Conservation (phyloP, 2,329 filamentous ascomycete genomes). For the Sclerotinia subarctica region DNA sequence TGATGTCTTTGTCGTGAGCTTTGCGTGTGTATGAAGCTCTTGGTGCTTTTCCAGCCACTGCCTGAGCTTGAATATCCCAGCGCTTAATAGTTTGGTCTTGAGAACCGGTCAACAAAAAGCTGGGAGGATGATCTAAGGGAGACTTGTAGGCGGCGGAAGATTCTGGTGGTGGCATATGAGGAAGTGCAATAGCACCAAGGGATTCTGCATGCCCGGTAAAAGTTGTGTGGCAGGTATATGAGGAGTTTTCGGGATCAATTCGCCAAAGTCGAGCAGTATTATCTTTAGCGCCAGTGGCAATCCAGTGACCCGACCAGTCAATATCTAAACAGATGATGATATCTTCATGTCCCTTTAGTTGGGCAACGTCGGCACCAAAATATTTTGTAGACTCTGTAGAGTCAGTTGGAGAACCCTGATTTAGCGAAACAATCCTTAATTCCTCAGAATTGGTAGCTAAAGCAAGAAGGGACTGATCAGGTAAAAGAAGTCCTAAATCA, state of each 20-base stretch:
- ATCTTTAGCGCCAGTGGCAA: conserved; percentile 94
- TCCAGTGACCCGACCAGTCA: conserved; percentile 96
- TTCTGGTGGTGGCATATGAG: conserved; percentile 63
- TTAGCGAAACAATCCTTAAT: conserved; percentile 77
- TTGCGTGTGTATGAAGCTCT: conserved; percentile 82
- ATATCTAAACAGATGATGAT: conserved; percentile 93
- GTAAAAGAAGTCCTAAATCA: conserved; percentile 81
- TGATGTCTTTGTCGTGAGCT: conserved; percentile 98
- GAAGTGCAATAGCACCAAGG: conserved; percentile 81
- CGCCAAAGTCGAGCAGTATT: conserved; percentile 91
- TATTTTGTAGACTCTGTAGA: conserved; percentile 49
- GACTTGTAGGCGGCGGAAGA: conserved; percentile 68
- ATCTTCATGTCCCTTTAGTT: conserved; percentile 87
- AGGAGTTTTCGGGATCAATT: conserved; percentile 70
- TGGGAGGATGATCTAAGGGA: conserved; percentile 75
- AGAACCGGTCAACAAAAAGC: conserved; percentile 85
- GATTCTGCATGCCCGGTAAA: conserved; percentile 95
- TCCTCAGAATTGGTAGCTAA: conserved; percentile 95
- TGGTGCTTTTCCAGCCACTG: conserved; percentile 50
- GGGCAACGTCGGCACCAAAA: conserved; percentile 84
- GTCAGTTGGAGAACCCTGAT: conserved; percentile 31
- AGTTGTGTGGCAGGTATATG: conserved; percentile 74
- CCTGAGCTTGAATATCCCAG: conserved; percentile 67
- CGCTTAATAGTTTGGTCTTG: conserved; percentile 94
- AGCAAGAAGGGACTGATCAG: conserved; percentile 77